These are phyloP conservation scores for Leptographium wingfieldii DNA, from an alignment of 2,329 filamentous ascomycete species.

Conservation along the genomic window DNA sequence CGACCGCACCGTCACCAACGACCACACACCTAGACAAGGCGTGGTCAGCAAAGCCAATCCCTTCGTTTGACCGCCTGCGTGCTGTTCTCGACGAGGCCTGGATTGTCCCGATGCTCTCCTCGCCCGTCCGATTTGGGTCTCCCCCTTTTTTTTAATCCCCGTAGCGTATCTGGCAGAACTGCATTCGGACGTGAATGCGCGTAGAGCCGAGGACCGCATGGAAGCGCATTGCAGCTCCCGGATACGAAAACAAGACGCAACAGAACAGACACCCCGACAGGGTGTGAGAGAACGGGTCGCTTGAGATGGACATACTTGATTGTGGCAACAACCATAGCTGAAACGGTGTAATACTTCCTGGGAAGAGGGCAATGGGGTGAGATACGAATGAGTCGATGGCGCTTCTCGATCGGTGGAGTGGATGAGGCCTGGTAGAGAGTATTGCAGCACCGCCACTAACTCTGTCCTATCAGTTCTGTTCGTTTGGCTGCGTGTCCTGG, in stretches of 20 bases:
- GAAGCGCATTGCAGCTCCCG: not conserved
- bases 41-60: conserved; percentile 2
- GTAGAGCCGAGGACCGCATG: not conserved
- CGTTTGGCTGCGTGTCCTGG: not conserved
- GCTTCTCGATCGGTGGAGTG: not conserved
- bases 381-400: not conserved
- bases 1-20: conserved; percentile 97
- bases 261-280: not conserved
- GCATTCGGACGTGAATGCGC: not conserved
- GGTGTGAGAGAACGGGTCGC: conserved; percentile 10
- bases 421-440: not conserved
- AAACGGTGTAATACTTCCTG: conserved; percentile 16
- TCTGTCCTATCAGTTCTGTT: not conserved
- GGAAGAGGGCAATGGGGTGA: not conserved
- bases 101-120: not conserved
- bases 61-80: not conserved
- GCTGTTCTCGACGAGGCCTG: not conserved
- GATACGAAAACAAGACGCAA: not conserved
- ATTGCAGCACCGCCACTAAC: not conserved
- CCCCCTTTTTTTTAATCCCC: not conserved
- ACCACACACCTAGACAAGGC: conserved; percentile 72
- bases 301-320: conserved; percentile 41
- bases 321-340: conserved; percentile 49
- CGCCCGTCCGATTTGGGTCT: not conserved
- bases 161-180: not conserved